Base-by-base conservation (phyloP, 1,139 yeast genomes). In the Kodamaea suecica region DNA sequence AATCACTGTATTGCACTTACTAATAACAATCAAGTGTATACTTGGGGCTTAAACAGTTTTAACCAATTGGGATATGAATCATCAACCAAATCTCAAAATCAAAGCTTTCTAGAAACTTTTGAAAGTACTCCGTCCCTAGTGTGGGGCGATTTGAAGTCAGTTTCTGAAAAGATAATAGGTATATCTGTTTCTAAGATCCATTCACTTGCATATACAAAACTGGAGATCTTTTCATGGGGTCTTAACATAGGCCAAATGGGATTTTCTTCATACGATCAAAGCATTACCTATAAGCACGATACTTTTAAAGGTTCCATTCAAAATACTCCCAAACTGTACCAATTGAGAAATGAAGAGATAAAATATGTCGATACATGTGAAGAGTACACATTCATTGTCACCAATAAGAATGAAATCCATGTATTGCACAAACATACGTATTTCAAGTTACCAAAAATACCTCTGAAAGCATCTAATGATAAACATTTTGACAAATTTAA, bases 191-290 rank as follows among this genome's bases (percentile, higher is more conserved):
- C 96, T 2, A 78, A 74, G 31, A 69, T 82, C 15, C 95, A 86
- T 53, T 78, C 94, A 0, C 69, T 83, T 4, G 85, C 76, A 0
- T 83, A 70, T 45, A 66, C 83, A 0, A 66, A 63, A 19, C 57
- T 68, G 23, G 72, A 70, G 8, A 49, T 87, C 5, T 76, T 66
- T 42, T 61, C 79, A 26, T 87, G 95, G 95, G 97, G 97, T 1
- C 61, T 83, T 21, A 85, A 87, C 52, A 62, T 79, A 20, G 97
- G 97, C 0, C 97, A 90, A 53, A 80, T 90, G 80, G 95, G 95
- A 1, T 67, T 77, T 30, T 40, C 57, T 6, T 28, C 52, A 3
- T 35, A 36, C 4, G 39, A 45, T 8, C 35, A 33, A 3, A 49
- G 50, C 19, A 36, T 53, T 8, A 66, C 63, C 11, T 54, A 59